A percentile compares a stretch with the other conserved stretches of the same genome.
Conservation (phyloP, 805 yeast species). For the Saccharomycopsis selenospora region DNA sequence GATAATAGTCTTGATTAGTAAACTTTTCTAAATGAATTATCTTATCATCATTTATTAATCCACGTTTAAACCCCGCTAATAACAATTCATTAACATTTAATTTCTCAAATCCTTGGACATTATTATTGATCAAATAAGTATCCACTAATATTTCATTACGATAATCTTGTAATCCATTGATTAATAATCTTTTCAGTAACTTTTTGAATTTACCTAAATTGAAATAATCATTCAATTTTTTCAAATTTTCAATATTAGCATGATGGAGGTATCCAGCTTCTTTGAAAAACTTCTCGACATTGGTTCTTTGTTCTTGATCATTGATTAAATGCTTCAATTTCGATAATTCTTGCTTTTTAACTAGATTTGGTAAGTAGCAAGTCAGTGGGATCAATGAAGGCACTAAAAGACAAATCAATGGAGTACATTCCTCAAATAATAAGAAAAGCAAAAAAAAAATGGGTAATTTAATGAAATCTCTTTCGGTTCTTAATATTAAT, state of each 20-base stretch:
- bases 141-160: conserved; percentile 16
- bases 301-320: background rate
- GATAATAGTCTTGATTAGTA: conserved; percentile 5
- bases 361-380: conserved; percentile 42
- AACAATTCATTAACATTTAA: conserved; percentile 14
- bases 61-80: conserved; percentile 14
- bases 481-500: conserved; percentile 37
- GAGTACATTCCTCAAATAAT: conserved; percentile 48
- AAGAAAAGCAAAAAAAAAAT: conserved; percentile 40
- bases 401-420: conserved; percentile 42
- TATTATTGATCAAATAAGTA: conserved; percentile 6
- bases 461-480: conserved; percentile 40
- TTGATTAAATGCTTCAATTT: background rate
- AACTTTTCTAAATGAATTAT: conserved; percentile 4
- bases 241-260: background rate
- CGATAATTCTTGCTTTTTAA: conserved; percentile 23
- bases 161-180: conserved; percentile 7
- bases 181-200: background rate
- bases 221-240: background rate
- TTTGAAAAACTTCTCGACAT: background rate
- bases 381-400: conserved; percentile 56
- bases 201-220: background rate
- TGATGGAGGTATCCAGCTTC: background rate
- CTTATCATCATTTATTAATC: conserved; percentile 9
- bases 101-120: conserved; percentile 12